Percentiles rank a stretch among this genome's conserved stretches.
Evolutionary conservation across 768 basidiomycete genomes (phyloP).

Genomic region (Russula dissimulans): DNA sequence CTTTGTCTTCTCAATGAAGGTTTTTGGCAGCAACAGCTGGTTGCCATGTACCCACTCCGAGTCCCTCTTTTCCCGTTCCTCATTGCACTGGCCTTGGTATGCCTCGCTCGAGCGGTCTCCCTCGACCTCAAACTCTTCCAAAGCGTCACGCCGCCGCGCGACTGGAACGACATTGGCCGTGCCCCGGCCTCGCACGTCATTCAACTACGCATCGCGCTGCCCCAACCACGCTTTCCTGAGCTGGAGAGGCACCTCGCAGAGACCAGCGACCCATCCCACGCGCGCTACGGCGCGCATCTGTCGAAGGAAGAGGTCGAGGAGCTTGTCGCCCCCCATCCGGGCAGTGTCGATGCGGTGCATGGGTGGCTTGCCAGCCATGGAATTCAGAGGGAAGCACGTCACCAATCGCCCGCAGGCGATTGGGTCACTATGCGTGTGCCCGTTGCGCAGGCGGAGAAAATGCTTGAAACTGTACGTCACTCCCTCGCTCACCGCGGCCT

Average conservation of each 20-base stretch:
- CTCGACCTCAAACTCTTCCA: constrained; percentile 35
- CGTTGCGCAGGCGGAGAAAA: constrained; percentile 45
- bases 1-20: too few species aligned
- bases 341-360: constrained; percentile 39
- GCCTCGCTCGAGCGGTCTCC: neutral
- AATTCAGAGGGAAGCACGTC: constrained; percentile 37
- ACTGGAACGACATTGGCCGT: constrained; percentile 37
- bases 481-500: too few species aligned
- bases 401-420: constrained; percentile 49
- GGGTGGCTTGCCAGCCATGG: constrained; percentile 48
- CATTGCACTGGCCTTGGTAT: neutral
- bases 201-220: constrained; percentile 34
- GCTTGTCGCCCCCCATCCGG: constrained; percentile 45
- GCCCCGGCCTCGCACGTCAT: constrained; percentile 40
- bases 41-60: too few species aligned
- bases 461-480: constrained; percentile 45
- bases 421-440: constrained; percentile 50
- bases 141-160: constrained; percentile 35
- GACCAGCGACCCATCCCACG: constrained; percentile 22
- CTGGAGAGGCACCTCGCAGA: constrained; percentile 23
- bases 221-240: constrained; percentile 20
- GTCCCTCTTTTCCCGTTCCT: neutral
- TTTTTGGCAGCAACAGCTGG: too few species aligned
- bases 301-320: constrained; percentile 52
- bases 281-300: constrained; percentile 28